Base-by-base conservation (phyloP, 352 stramenopile genomes). In the Phytophthora citricola region DNA sequence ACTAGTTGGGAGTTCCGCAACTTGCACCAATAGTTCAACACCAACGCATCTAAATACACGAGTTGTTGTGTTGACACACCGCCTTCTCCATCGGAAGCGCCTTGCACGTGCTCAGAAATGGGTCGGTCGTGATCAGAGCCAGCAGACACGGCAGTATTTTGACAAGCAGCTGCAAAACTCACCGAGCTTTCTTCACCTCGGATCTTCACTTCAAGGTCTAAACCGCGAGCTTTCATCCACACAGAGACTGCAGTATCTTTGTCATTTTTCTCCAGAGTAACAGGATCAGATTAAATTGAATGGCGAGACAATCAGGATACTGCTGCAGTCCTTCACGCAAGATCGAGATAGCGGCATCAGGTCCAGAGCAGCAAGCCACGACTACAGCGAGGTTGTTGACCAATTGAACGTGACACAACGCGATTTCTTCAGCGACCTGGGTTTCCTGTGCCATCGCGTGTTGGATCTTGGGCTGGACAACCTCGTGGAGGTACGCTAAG, bases 371-470 rank as follows among this genome's bases (percentile, higher is more conserved):
- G 46, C 86, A 93, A 22, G 75, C 76, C 2, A 70, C 62, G 0
- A 54, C 76, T 22, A 94, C 66, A 5, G 88, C 86, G 15, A 94
- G 44, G 59, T 96, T 96, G 65, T 93, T 93, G 5, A 94, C 52
- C 12, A 95, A 40, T 20, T 92, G 83, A 1, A 66, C 64, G 45
- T 92, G 84, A 46, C 75, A 81, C 4, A 56, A 17, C 22, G 9
- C 2, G n/a, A 89, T 26, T 46, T 91, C 81, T 49, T 47, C 49
- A 26, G 17, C 20, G 12, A n/a, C 15, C 7, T 17, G 2, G 15
- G 29, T 5, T 9, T 54, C 49, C 29, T 38, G 38, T 41, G 15
- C 14, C 32, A 65, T 51, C n/a, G 58, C 20, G 5, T 54, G 58
- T 62, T 56, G 26, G 3, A 81, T 53, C 39, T 74, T 63, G 1